Percentiles rank a stretch among this genome's conserved stretches.
Conservation (phyloP, 345 rosid species). For the Populus euphratica region DNA sequence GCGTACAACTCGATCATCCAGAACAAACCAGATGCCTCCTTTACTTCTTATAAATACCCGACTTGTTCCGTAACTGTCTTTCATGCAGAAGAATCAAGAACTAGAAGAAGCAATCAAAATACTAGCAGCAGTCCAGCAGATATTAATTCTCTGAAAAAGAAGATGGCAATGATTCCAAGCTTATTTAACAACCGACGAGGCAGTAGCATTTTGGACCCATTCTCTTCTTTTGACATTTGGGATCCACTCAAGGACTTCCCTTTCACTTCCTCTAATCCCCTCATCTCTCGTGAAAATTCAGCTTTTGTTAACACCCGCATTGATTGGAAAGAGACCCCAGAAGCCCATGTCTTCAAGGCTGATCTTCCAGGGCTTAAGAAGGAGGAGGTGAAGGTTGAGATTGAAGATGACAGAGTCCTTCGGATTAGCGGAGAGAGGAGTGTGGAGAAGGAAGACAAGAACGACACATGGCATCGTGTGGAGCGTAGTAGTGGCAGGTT, state of each 20-base stretch:
- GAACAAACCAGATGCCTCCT: not conserved
- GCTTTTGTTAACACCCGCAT: constrained; percentile 8
- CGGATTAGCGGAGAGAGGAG: constrained; percentile 18
- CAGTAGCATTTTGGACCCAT: constrained; percentile 1
- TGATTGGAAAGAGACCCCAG: constrained; percentile 21
- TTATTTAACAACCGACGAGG: not conserved
- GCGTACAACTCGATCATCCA: not conserved
- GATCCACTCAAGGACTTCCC: constrained; percentile 12
- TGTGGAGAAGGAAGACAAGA: constrained; percentile 18
- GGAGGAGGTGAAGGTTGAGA: constrained; percentile 12
- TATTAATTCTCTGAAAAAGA: not conserved
- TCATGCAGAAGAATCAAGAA: not conserved
- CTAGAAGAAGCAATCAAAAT: too few species aligned
- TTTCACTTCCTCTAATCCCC: not conserved
- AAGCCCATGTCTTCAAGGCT: constrained; percentile 13
- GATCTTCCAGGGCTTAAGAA: constrained; percentile 15
- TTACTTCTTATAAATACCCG: not conserved
- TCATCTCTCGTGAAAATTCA: not conserved
- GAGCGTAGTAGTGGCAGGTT: constrained; percentile 16
- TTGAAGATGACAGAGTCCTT: constrained; percentile 9
- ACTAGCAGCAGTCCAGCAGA: too few species aligned
- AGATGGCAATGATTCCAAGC: constrained; percentile 13
- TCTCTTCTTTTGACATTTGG: constrained; percentile 10
- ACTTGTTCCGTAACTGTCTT: not conserved
- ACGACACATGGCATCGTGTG: constrained; percentile 2